Percentiles rank a stretch among this genome's conserved stretches.
These are phyloP conservation scores for Aureobasidium sp. DNA, from an alignment of 2,329 filamentous ascomycete genomes.

Conservation along the genomic window DNA sequence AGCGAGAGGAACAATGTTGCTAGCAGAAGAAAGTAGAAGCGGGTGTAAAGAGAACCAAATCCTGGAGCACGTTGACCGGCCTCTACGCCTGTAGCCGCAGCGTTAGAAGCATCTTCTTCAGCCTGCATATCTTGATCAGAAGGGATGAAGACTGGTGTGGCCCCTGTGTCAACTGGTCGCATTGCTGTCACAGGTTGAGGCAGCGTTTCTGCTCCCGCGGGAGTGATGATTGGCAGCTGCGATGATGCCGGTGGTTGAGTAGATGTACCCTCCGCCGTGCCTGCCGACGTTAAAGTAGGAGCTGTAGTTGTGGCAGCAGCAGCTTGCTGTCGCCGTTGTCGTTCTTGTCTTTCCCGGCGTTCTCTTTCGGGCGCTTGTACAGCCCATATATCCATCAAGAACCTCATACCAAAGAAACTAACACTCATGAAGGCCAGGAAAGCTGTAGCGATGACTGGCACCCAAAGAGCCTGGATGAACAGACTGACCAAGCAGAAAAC, in stretches of 20 bases:
- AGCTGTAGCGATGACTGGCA: slow-evolving; percentile 49
- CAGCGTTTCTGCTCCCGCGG: slow-evolving; percentile 30
- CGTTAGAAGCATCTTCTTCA: slow-evolving; percentile 30
- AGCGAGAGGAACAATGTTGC: slow-evolving; percentile 52
- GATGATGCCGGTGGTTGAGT: slow-evolving; percentile 21
- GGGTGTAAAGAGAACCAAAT: slow-evolving; percentile 53
- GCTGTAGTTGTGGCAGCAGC: slow-evolving; percentile 14
- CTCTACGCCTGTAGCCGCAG: slow-evolving; percentile 25
- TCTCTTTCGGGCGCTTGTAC: slow-evolving; percentile 49
- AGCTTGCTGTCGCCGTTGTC: slow-evolving; percentile 12
- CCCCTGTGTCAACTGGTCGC: slow-evolving; percentile 38
- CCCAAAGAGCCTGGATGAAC: slow-evolving; percentile 48
- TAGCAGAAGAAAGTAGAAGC: slow-evolving; percentile 56
- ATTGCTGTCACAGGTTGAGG: slow-evolving; percentile 43
- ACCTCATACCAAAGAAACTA: slow-evolving; percentile 57
- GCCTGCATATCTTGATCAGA: slow-evolving; percentile 50
- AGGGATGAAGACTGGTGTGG: slow-evolving; percentile 52
- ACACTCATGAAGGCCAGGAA: slow-evolving; percentile 56
- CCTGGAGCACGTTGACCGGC: slow-evolving; percentile 28
- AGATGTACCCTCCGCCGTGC: slow-evolving; percentile 13
- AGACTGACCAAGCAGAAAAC: slow-evolving; percentile 48
- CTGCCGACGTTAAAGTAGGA: slow-evolving; percentile 4
- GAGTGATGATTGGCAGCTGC: slow-evolving; percentile 19
- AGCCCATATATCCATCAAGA: slow-evolving; percentile 61
- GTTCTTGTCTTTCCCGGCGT: slow-evolving; percentile 32